Evolutionary conservation across 1,284 basidiomycete genomes (phyloP).

Genomic region (Sporisorium reilianum): DNA sequence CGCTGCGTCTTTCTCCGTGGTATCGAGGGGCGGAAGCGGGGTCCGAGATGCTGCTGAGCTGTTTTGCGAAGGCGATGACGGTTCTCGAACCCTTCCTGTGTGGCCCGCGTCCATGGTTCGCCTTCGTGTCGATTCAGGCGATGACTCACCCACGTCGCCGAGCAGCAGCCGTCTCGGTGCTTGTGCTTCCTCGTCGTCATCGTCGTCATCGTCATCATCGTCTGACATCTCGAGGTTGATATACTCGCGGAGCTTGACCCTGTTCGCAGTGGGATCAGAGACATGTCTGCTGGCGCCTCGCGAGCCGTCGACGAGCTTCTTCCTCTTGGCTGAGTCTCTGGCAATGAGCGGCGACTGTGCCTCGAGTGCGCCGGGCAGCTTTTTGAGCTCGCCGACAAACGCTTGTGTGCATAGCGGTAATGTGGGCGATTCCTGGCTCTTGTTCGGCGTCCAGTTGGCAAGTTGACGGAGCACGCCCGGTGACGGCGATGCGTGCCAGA

Average conservation of each 20-base stretch:
- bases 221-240: constrained; percentile 23
- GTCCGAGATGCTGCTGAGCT: constrained; percentile 4
- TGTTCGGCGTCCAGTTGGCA: constrained; percentile 33
- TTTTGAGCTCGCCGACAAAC: constrained; percentile 47
- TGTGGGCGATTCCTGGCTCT: constrained; percentile 44
- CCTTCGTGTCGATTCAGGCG: constrained; percentile 40
- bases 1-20: constrained; percentile 12
- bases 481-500: constrained; percentile 52
- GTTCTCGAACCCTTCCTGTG: constrained; percentile 35
- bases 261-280: constrained; percentile 21
- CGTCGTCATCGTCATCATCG: constrained; percentile 25
- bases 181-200: constrained; percentile 1
- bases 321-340: constrained; percentile 28
- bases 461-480: constrained; percentile 37
- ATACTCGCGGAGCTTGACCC: constrained; percentile 13
- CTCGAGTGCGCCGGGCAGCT: constrained; percentile 33
- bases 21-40: not conserved
- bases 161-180: constrained; percentile 31
- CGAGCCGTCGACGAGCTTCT: constrained; percentile 19
- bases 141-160: constrained; percentile 37
- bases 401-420: constrained; percentile 49
- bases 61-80: constrained; percentile 9
- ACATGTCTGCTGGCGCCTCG: constrained; percentile 14
- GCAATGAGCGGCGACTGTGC: constrained; percentile 38
- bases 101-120: constrained; percentile 40